phyloP scores from a whole-genome alignment of 2,329 filamentous ascomycete species.

The Phialocephala subalpina region DNA sequence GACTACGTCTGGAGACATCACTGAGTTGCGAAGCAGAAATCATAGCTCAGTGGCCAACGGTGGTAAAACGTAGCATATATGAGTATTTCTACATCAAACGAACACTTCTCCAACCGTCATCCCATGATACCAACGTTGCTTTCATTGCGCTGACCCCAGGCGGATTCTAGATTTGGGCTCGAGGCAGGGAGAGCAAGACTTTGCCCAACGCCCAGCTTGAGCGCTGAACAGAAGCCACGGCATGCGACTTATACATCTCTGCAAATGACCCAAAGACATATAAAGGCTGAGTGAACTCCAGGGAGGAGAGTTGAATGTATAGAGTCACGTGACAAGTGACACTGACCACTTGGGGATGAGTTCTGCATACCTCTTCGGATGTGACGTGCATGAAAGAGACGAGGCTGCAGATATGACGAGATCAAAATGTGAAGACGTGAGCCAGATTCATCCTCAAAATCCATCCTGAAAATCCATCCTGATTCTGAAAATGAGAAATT shows the following conservation, averaged over 20 bases:
- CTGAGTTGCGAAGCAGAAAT: not conserved
- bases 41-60: not conserved
- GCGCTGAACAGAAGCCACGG: not conserved
- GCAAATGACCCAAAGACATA: not conserved
- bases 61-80: not conserved
- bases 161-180: not conserved
- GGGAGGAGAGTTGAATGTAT: not conserved
- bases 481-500: not conserved
- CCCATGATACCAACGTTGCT: not conserved
- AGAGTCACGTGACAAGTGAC: not conserved
- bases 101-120: not conserved
- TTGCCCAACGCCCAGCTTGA: not conserved
- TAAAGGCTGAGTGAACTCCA: not conserved
- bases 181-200: not conserved
- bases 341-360: not conserved
- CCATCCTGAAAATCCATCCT: constrained; percentile 18
- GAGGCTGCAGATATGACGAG: not conserved
- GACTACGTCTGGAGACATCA: constrained; percentile 10
- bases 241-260: not conserved
- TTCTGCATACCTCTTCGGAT: not conserved
- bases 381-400: not conserved
- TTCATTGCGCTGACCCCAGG: not conserved
- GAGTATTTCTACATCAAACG: not conserved
- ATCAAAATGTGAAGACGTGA: not conserved
- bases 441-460: not conserved